Percentiles rank a stretch among this genome's conserved stretches.
phyloP scores from a whole-genome alignment of 148 eudicot genomes.

The Suaeda aralocaspica region DNA sequence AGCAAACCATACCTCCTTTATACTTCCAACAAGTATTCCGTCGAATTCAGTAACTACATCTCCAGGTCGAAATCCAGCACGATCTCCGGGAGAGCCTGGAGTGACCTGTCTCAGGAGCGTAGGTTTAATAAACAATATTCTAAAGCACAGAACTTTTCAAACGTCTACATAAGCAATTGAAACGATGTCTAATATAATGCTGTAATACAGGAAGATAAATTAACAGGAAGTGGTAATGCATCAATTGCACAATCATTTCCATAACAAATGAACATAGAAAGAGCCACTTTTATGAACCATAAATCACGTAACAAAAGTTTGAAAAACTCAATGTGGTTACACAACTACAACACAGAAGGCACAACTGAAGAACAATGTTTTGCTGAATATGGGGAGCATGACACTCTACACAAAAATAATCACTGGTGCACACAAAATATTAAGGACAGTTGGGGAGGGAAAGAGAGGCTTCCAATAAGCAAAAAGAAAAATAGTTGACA shows the following conservation, averaged over 20 bases:
- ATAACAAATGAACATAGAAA: neutral
- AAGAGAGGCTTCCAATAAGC: neutral
- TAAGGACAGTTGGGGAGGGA: neutral
- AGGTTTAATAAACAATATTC: neutral
- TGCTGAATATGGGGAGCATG: neutral
- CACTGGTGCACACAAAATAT: neutral
- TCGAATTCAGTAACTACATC: slow-evolving; percentile 69
- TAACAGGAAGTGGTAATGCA: neutral
- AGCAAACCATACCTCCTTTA: slow-evolving; percentile 58
- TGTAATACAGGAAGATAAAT: neutral
- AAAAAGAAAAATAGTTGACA: neutral
- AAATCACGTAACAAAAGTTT: neutral
- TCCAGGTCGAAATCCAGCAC: slow-evolving; percentile 82
- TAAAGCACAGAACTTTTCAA: neutral
- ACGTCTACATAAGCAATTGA: neutral
- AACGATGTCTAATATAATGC: neutral
- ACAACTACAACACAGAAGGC: neutral
- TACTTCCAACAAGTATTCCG: slow-evolving; percentile 62
- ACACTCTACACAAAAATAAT: neutral
- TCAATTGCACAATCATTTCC: too few species aligned
- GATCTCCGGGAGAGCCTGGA: slow-evolving; percentile 89
- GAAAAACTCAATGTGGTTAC: neutral
- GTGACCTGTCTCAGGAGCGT: slow-evolving; percentile 46
- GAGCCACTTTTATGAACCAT: neutral
- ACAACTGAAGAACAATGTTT: neutral